These are phyloP conservation scores for Maudiozyma humilis DNA, from an alignment of 1,139 yeast genomes.

Conservation along the genomic window DNA sequence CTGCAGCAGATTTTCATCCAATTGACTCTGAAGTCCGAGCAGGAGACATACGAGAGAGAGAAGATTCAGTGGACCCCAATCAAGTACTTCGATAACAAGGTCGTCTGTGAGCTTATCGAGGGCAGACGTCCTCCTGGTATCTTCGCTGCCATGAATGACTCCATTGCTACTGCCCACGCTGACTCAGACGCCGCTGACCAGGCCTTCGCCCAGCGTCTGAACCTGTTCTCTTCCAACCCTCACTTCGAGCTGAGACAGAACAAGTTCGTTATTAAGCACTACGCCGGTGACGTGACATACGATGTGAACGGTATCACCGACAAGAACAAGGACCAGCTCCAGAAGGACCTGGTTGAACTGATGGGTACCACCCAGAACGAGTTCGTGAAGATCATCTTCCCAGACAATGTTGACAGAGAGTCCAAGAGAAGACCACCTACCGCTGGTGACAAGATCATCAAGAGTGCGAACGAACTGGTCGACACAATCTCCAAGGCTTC, in stretches of 20 bases:
- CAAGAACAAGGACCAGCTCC: slow-evolving; percentile 90
- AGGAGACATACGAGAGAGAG: slow-evolving; percentile 93
- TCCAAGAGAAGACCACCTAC: slow-evolving; percentile 87
- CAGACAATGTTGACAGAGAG: slow-evolving; percentile 64
- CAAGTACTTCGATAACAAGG: slow-evolving; percentile 89
- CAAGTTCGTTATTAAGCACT: slow-evolving; percentile 87
- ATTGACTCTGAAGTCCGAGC: slow-evolving; percentile 90
- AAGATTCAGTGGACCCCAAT: slow-evolving; percentile 97
- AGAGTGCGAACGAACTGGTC: slow-evolving; percentile 83
- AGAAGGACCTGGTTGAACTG: slow-evolving; percentile 77
- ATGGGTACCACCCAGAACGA: slow-evolving; percentile 61
- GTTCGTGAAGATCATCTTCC: slow-evolving; percentile 66
- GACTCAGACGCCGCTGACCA: slow-evolving; percentile 96
- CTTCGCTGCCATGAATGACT: slow-evolving; percentile 93
- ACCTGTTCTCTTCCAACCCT: slow-evolving; percentile 71
- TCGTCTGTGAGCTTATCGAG: slow-evolving; percentile 95
- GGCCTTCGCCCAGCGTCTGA: slow-evolving; percentile 86
- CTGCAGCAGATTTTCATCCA: slow-evolving; percentile 95
- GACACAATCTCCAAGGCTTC: slow-evolving; percentile 82
- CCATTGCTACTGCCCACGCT: slow-evolving; percentile 97
- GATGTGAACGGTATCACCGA: slow-evolving; percentile 90
- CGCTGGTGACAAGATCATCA: slow-evolving; percentile 93
- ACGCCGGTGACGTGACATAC: slow-evolving; percentile 97
- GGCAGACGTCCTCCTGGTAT: slow-evolving; percentile 93
- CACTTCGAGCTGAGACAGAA: slow-evolving; percentile 86